Percentiles rank a stretch among this genome's conserved stretches.
phyloP scores from a whole-genome alignment of 306 rosid species.

The Quercus aquifolioides region DNA sequence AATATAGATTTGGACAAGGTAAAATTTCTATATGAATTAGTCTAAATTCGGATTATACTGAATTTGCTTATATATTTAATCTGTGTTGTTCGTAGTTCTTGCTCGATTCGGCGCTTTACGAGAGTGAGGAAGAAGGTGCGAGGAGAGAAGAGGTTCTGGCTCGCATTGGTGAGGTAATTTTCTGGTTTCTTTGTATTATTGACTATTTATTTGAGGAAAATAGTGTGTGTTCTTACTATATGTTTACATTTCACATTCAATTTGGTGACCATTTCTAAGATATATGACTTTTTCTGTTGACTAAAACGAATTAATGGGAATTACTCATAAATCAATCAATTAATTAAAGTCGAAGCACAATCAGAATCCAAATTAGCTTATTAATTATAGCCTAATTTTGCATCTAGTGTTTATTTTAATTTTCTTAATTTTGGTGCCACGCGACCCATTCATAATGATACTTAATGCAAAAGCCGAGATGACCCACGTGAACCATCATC shows the following conservation, averaged over 20 bases:
- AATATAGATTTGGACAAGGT: constrained; percentile 78
- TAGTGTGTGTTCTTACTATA: too few relatives aligned
- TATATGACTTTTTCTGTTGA: neutral
- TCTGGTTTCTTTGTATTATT: neutral
- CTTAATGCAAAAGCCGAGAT: too few relatives aligned
- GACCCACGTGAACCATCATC: too few relatives aligned
- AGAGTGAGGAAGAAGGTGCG: constrained; percentile 62
- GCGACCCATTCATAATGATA: too few relatives aligned
- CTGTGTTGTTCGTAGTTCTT: constrained; percentile 42
- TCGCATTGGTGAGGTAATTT: constrained; percentile 67
- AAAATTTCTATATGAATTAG: neutral
- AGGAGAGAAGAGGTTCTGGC: constrained; percentile 71
- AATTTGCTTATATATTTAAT: neutral
- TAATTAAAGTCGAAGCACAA: too few relatives aligned
- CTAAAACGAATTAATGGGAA: neutral
- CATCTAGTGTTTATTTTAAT: too few relatives aligned
- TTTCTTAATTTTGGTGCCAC: too few relatives aligned
- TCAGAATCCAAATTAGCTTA: too few relatives aligned
- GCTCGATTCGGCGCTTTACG: constrained; percentile 75
- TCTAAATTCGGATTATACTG: neutral
- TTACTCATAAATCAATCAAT: too few relatives aligned
- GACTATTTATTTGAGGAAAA: neutral
- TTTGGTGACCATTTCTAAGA: neutral
- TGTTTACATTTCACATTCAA: neutral
- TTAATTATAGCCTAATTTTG: too few relatives aligned